These are phyloP conservation scores for Moesziomyces sp. DNA, from an alignment of 1,284 basidiomycete species.

Conservation along the genomic window DNA sequence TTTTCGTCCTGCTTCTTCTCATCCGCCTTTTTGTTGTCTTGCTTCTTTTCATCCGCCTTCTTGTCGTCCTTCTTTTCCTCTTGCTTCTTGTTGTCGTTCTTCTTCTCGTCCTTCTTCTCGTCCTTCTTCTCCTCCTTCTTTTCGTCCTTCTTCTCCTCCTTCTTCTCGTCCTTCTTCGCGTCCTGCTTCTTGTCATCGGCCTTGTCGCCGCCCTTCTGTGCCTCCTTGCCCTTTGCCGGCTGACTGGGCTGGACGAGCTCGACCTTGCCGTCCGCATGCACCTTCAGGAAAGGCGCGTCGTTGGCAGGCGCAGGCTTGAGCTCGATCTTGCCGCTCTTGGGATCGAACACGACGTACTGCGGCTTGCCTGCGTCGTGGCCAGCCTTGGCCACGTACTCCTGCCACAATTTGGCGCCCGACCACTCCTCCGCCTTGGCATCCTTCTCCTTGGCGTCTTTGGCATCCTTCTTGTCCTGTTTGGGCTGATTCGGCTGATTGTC, in stretches of 20 bases:
- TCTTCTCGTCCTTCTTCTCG: not conserved
- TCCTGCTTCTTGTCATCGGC: conserved; percentile 4
- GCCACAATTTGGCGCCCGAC: conserved; percentile 29
- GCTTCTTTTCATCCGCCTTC: conserved; percentile 10
- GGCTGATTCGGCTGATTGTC: not conserved
- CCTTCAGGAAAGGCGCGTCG: conserved; percentile 28
- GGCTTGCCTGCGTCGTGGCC: conserved; percentile 2
- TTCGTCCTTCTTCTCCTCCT: not conserved
- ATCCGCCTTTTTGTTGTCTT: not conserved
- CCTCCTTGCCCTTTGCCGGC: conserved; percentile 3
- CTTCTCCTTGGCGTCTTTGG: conserved; percentile 1
- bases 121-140: conserved; percentile 12
- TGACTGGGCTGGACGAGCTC: conserved; percentile 21
- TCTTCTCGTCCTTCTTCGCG: not conserved
- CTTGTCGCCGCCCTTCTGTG: not conserved
- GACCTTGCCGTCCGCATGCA: conserved; percentile 25
- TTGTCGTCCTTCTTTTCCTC: conserved; percentile 2
- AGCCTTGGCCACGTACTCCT: conserved; percentile 18
- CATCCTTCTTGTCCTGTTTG: conserved; percentile 5
- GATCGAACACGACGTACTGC: conserved; percentile 35
- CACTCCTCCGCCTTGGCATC: conserved; percentile 8
- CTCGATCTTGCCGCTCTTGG: conserved; percentile 29
- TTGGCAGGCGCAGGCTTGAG: conserved; percentile 19
- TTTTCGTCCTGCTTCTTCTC: conserved; percentile 2
- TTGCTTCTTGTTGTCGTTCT: not conserved